Percentiles rank a stretch among this genome's conserved stretches.
phyloP scores from a whole-genome alignment of 2,329 filamentous ascomycete genomes.

The Epichloe festucae region DNA sequence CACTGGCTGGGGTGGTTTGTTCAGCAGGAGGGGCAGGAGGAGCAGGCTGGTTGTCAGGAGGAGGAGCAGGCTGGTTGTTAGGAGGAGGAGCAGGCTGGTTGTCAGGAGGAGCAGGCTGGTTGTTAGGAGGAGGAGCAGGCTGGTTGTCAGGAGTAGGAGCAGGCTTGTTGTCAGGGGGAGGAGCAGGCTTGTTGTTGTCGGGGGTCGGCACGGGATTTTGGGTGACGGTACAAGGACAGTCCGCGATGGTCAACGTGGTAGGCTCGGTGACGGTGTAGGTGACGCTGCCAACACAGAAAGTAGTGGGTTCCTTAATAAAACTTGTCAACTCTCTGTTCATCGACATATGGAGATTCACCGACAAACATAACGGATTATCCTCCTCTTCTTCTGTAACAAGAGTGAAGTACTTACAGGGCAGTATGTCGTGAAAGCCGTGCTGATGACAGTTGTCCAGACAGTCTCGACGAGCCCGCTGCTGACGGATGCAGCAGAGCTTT shows the following conservation, averaged over 20 bases:
- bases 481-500: background rate
- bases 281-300: constrained; percentile 26
- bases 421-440: constrained; percentile 26
- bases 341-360: too few relatives aligned
- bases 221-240: constrained; percentile 33
- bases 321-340: background rate
- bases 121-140: constrained; percentile 2
- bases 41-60: background rate
- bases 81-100: constrained; percentile 2
- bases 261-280: constrained; percentile 31
- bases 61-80: constrained; percentile 3
- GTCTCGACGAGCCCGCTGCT: background rate
- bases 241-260: constrained; percentile 32
- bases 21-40: constrained; percentile 2
- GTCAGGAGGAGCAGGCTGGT: constrained; percentile 2
- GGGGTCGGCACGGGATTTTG: constrained; percentile 9
- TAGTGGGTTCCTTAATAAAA: constrained; percentile 14
- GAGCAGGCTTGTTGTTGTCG: background rate
- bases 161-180: constrained; percentile 2
- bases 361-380: too few relatives aligned
- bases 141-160: constrained; percentile 2
- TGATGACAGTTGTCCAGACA: constrained; percentile 23
- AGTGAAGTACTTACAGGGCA: constrained; percentile 26
- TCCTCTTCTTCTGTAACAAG: too few relatives aligned
- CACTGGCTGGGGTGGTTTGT: constrained; percentile 5